These are phyloP conservation scores for Aspergillus puulaauensis DNA, from an alignment of 2,329 filamentous ascomycete genomes.

Conservation along the genomic window DNA sequence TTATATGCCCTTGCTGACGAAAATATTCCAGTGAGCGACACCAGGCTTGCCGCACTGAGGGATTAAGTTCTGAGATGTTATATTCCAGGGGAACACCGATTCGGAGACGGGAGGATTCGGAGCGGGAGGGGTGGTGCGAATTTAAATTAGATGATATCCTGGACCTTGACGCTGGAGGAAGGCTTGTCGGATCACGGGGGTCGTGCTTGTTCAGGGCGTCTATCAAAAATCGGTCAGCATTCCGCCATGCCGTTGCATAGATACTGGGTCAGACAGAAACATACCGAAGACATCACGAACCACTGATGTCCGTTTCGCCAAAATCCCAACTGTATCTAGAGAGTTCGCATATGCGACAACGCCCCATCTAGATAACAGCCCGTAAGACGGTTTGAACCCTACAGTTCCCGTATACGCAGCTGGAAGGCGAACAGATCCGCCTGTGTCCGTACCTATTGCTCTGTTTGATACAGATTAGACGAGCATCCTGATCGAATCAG, in stretches of 20 bases:
- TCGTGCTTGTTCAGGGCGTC: constrained; percentile 62
- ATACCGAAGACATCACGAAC: constrained; percentile 55
- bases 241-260: not conserved
- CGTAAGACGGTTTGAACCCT: constrained; percentile 91
- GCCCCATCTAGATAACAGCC: constrained; percentile 79
- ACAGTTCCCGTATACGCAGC: constrained; percentile 81
- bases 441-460: constrained; percentile 90
- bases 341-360: constrained; percentile 92
- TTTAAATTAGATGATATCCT: constrained; percentile 48
- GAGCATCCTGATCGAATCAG: not conserved
- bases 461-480: constrained; percentile 30
- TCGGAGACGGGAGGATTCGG: constrained; percentile 37
- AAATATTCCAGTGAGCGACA: constrained; percentile 59
- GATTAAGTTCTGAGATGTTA: constrained; percentile 78
- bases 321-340: constrained; percentile 81
- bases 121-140: constrained; percentile 20
- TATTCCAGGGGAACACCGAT: constrained; percentile 72
- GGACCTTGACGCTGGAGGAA: constrained; percentile 57
- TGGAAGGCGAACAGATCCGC: constrained; percentile 81
- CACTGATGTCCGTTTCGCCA: constrained; percentile 57
- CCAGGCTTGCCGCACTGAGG: constrained; percentile 71
- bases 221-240: constrained; percentile 27
- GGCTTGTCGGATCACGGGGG: constrained; percentile 70
- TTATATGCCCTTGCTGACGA: constrained; percentile 62
- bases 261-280: constrained; percentile 27